Evolutionary conservation across 2,329 filamentous ascomycete species (phyloP).

Genomic region (Erysiphe pisi): DNA sequence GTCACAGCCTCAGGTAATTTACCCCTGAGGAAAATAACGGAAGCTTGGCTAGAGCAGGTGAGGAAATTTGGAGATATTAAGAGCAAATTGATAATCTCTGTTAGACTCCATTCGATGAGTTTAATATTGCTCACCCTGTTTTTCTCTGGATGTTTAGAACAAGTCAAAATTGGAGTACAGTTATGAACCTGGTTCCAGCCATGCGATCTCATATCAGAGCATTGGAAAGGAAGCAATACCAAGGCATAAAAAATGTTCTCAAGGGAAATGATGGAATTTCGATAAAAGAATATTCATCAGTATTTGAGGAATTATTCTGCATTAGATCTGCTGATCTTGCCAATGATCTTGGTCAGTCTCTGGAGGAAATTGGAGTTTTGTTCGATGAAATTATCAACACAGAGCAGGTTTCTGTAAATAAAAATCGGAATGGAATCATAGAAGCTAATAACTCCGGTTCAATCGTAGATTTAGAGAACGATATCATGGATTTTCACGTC

Average conservation of each 20-base stretch:
- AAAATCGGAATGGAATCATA: background rate
- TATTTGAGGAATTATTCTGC: slow-evolving; percentile 77
- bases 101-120: slow-evolving; percentile 57
- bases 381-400: slow-evolving; percentile 69
- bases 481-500: background rate
- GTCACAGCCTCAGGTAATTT: slow-evolving; percentile 59
- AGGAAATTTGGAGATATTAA: slow-evolving; percentile 29
- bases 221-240: slow-evolving; percentile 38
- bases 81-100: slow-evolving; percentile 19
- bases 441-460: background rate
- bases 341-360: slow-evolving; percentile 50
- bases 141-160: slow-evolving; percentile 84
- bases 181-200: slow-evolving; percentile 55
- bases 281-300: slow-evolving; percentile 58
- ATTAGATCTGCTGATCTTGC: slow-evolving; percentile 66
- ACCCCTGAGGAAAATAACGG: slow-evolving; percentile 66
- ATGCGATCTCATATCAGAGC: slow-evolving; percentile 62
- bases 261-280: slow-evolving; percentile 47
- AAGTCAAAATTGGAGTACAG: slow-evolving; percentile 62
- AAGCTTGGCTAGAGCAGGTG: slow-evolving; percentile 59
- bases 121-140: slow-evolving; percentile 63
- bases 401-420: slow-evolving; percentile 38
- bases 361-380: slow-evolving; percentile 56
- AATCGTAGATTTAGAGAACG: background rate
- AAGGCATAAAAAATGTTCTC: slow-evolving; percentile 40